These are phyloP conservation scores for Taiozyma sp. DNA, from an alignment of 1,139 yeast species.

Conservation along the genomic window DNA sequence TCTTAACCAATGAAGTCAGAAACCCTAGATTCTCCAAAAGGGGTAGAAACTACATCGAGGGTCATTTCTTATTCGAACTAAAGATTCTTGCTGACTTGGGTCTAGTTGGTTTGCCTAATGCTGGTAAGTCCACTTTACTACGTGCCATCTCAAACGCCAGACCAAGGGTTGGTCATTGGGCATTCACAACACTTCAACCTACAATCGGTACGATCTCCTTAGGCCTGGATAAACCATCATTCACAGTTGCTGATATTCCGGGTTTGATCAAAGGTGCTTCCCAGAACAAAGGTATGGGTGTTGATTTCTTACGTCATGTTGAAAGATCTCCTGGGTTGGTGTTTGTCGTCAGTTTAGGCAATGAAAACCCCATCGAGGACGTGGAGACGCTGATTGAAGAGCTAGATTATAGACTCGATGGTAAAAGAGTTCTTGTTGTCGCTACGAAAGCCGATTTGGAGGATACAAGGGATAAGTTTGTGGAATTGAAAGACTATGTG, in stretches of 20 bases:
- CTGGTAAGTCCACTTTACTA: conserved; percentile 88
- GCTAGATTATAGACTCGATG: conserved; percentile 60
- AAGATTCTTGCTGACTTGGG: conserved; percentile 91
- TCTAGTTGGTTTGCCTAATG: conserved; percentile 91
- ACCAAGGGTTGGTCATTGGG: conserved; percentile 96
- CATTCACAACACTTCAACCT: conserved; percentile 90
- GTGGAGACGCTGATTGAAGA: conserved; percentile 59
- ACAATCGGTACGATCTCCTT: conserved; percentile 81
- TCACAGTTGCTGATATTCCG: conserved; percentile 96
- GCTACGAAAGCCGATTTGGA: conserved; percentile 90
- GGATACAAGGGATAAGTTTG: conserved; percentile 42
- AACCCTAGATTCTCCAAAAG: conserved; percentile 84
- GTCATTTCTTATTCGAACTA: conserved; percentile 72
- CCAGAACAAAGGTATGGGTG: conserved; percentile 85
- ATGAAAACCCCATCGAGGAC: conserved; percentile 57
- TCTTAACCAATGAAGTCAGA: conserved; percentile 74
- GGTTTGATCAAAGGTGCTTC: conserved; percentile 90
- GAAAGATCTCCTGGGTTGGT: conserved; percentile 89
- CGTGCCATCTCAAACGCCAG: conserved; percentile 87
- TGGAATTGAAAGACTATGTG: conserved; percentile 39
- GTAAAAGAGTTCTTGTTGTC: conserved; percentile 65
- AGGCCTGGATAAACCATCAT: conserved; percentile 64
- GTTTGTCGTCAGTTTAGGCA: conserved; percentile 77
- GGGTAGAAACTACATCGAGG: conserved; percentile 70
- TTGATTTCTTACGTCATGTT: conserved; percentile 85